Conservation (phyloP, 2,329 filamentous ascomycete species). For the Huntiella bhutanensis region DNA sequence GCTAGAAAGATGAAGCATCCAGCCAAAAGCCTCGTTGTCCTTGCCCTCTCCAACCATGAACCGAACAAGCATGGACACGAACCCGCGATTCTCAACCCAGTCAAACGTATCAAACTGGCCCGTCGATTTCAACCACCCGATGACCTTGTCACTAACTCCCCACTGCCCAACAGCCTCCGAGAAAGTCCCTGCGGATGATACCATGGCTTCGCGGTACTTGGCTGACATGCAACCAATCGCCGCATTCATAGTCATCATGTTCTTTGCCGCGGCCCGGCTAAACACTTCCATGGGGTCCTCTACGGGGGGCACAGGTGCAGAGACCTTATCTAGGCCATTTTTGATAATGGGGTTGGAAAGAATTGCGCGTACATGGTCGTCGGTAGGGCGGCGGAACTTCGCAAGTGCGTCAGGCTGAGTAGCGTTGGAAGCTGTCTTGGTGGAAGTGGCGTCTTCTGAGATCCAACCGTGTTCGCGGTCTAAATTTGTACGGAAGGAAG, state of each 20-base stretch:
- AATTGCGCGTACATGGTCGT: conserved; percentile 35
- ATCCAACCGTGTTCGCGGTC: conserved; percentile 35
- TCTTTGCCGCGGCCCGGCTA: conserved; percentile 33
- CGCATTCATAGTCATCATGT: conserved; percentile 34
- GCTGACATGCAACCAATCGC: conserved; percentile 35
- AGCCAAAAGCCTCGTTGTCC: conserved; percentile 32
- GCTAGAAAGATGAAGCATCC: conserved; percentile 26
- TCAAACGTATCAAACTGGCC: conserved; percentile 26
- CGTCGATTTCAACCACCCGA: conserved; percentile 34
- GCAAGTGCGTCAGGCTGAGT: conserved; percentile 2
- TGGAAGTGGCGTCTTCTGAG: conserved; percentile 15
- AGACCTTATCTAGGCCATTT: conserved; percentile 17
- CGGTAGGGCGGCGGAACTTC: conserved; percentile 21
- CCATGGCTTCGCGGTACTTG: conserved; percentile 23
- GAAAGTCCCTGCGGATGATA: conserved; percentile 18
- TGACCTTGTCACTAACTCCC: conserved; percentile 27
- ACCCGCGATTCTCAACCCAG: conserved; percentile 24
- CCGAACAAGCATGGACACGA: conserved; percentile 24
- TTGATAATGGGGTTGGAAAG: conserved; percentile 38
- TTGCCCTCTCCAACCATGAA: conserved; percentile 34
- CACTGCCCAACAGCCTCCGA: conserved; percentile 21
- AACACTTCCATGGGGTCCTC: conserved; percentile 34
- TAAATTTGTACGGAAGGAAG: conserved; percentile 38
- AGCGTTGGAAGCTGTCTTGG: conserved; percentile 9
- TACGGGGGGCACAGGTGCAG: conserved; percentile 14